Evolutionary conservation across 768 basidiomycete genomes (phyloP).

Genomic region (Boletus speciosus): DNA sequence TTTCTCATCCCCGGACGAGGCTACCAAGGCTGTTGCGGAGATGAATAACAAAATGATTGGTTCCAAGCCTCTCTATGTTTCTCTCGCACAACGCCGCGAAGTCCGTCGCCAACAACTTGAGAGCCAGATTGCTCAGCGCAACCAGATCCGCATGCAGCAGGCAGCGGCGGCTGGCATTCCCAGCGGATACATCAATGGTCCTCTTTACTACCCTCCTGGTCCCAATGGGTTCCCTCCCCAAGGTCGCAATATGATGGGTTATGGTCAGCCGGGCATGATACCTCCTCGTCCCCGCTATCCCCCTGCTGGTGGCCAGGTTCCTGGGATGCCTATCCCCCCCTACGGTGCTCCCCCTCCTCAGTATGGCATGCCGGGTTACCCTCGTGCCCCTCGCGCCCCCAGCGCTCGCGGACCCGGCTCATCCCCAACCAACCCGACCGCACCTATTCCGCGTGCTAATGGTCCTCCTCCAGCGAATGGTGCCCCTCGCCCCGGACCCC

Average conservation of each 20-base stretch:
- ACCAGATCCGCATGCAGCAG: conserved; percentile 94
- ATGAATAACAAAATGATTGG: conserved; percentile 99
- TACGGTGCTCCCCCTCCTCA: conserved; percentile 74
- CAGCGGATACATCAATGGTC: conserved; percentile 39
- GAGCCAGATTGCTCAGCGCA: conserved; percentile 97
- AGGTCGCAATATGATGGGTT: conserved; percentile 66
- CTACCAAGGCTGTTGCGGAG: conserved; percentile 98
- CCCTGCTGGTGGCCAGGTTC: conserved; percentile 63
- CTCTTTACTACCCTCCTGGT: conserved; percentile 76
- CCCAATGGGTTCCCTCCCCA: conserved; percentile 75
- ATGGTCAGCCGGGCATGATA: conserved; percentile 84
- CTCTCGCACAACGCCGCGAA: conserved; percentile 96
- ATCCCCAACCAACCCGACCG: conserved; percentile 63
- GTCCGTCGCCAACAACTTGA: conserved; percentile 97
- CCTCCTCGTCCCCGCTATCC: conserved; percentile 85
- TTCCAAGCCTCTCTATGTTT: conserved; percentile 96
- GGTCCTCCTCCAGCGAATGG: conserved; percentile 58
- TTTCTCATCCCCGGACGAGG: conserved; percentile 97
- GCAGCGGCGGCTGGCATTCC: conserved; percentile 82
- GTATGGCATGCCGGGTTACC: conserved; percentile 70
- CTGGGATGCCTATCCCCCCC: conserved; percentile 75
- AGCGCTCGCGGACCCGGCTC: conserved; percentile 64
- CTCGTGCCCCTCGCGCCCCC: conserved; percentile 57
- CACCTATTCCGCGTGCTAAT: conserved; percentile 62
- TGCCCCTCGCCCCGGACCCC: conserved; percentile 45